Percentiles rank a stretch among this genome's conserved stretches.
phyloP scores from a whole-genome alignment of 1,139 yeast species.

The Suhomyces maxii region DNA sequence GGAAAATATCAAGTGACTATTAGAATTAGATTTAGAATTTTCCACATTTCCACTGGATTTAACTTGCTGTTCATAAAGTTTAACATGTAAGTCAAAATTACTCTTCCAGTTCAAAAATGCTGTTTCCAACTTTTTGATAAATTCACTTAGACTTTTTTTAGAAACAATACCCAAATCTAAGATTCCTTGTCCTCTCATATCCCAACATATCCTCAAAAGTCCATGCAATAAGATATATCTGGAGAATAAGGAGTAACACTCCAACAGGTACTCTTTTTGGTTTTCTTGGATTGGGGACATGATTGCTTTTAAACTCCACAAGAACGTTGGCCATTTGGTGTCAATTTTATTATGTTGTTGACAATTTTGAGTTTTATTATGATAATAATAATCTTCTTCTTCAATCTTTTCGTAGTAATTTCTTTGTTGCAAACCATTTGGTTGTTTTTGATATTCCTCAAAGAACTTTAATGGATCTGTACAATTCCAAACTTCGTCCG shows the following conservation, averaged over 20 bases:
- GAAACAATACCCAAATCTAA: constrained; percentile 1
- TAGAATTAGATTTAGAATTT: not conserved
- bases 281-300: not conserved
- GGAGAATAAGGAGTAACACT: not conserved
- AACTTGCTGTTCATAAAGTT: not conserved
- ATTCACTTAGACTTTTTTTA: not conserved
- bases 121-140: not conserved
- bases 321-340: not conserved
- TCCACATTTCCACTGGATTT: not conserved
- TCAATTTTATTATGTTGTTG: not conserved
- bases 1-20: not conserved
- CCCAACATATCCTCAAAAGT: not conserved
- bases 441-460: not conserved
- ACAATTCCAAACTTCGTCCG: constrained; percentile 1
- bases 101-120: not conserved
- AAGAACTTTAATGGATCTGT: not conserved
- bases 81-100: constrained; percentile 1
- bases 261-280: constrained; percentile 1
- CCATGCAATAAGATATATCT: constrained; percentile 1
- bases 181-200: constrained; percentile 1
- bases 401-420: not conserved
- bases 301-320: not conserved
- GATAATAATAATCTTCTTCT: not conserved
- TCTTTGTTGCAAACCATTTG: not conserved
- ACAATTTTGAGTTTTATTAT: not conserved